Evolutionary conservation across 768 basidiomycete species (phyloP).

Genomic region (Cyclocybe cylindracea): DNA sequence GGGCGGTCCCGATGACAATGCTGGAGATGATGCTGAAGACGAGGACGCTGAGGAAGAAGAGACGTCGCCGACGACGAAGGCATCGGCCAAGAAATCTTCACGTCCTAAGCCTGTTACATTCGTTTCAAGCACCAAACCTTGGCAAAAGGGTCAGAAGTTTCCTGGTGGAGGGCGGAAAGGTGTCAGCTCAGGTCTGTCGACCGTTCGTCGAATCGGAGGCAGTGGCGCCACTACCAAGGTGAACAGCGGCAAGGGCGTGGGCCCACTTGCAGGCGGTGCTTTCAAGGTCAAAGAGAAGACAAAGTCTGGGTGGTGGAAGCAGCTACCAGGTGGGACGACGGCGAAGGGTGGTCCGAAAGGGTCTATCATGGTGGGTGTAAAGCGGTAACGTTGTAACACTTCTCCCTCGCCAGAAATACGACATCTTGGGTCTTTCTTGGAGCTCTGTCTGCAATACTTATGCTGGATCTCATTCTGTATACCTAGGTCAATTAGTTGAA

Average conservation of each 20-base stretch:
- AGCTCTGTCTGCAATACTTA: no score
- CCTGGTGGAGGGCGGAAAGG: conserved; percentile 62
- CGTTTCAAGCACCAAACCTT: no score
- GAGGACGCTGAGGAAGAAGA: conserved; percentile 12
- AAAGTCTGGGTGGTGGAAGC: conserved; percentile 49
- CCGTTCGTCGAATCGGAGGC: conserved; percentile 27
- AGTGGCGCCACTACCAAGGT: background rate
- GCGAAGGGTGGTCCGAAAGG: conserved; percentile 17
- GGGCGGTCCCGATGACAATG: conserved; percentile 1
- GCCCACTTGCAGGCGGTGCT: conserved; percentile 4
- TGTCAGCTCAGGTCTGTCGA: conserved; percentile 63
- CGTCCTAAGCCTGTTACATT: no score
- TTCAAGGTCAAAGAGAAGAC: conserved; percentile 4
- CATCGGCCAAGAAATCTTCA: conserved; percentile 9
- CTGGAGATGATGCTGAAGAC: conserved; percentile 14
- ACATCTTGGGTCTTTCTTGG: no score
- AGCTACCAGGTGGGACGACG: conserved; percentile 26
- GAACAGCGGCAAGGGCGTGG: background rate
- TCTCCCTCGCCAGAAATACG: no score
- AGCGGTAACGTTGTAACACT: background rate
- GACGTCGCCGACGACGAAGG: conserved; percentile 1
- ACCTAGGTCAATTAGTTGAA: no score
- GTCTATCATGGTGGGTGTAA: conserved; percentile 13
- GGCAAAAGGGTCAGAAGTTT: conserved; percentile 17
- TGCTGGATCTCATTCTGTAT: no score